Evolutionary conservation across 441 rosid species (phyloP).

Genomic region (Corymbia citriodora): DNA sequence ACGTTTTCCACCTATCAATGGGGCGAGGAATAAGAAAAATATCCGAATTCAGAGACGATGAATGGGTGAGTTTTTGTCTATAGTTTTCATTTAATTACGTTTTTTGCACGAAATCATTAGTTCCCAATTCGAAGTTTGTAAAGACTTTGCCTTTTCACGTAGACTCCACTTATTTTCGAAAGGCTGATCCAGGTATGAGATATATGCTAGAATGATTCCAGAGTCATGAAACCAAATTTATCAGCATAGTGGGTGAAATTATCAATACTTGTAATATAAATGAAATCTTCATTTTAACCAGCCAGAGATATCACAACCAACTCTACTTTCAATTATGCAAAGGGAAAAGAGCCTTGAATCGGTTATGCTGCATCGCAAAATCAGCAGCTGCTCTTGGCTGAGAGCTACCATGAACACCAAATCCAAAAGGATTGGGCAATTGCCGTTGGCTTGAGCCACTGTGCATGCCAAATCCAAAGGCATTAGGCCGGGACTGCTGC

Average conservation of each 20-base stretch:
- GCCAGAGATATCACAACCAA: no score
- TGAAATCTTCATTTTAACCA: not conserved
- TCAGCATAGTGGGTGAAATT: not conserved
- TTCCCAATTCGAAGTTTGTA: no score
- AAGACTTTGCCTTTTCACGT: no score
- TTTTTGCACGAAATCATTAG: not conserved
- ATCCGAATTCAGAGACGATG: not conserved
- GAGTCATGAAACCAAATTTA: not conserved
- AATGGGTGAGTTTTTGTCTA: not conserved
- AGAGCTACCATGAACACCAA: slow-evolving; percentile 53
- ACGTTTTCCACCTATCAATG: not conserved
- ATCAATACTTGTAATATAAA: not conserved
- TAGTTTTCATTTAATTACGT: not conserved
- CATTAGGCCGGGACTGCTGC: slow-evolving; percentile 36
- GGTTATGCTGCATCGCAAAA: slow-evolving; percentile 32
- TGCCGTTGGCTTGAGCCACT: slow-evolving; percentile 24
- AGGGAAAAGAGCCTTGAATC: slow-evolving; percentile 48
- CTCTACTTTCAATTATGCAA: not conserved
- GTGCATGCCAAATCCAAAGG: slow-evolving; percentile 53
- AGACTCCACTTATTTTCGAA: slow-evolving; percentile 56
- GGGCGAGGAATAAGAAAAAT: not conserved
- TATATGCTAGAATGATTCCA: not conserved
- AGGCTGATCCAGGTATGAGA: slow-evolving; percentile 37
- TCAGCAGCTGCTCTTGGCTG: slow-evolving; percentile 22
- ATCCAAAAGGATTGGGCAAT: slow-evolving; percentile 69